These are phyloP conservation scores for Luvunga scandens DNA, from an alignment of 345 rosid genomes.

Conservation along the genomic window DNA sequence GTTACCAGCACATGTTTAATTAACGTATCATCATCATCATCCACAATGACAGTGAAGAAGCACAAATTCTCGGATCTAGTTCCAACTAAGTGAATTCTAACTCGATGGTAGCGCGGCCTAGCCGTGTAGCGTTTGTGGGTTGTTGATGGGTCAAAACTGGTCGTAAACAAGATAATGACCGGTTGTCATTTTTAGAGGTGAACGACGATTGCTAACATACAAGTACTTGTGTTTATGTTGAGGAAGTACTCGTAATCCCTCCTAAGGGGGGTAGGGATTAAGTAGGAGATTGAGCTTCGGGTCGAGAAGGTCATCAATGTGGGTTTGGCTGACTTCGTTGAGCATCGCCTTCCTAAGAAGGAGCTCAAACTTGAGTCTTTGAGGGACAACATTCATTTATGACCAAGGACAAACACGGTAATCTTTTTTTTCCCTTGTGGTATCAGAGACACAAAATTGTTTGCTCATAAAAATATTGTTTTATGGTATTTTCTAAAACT, in stretches of 20 bases:
- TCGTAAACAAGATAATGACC: slow-evolving; percentile 79
- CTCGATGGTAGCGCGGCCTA: slow-evolving; percentile 72
- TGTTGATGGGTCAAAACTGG: slow-evolving; percentile 91
- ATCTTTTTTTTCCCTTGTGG: too few relatives aligned
- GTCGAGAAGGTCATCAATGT: slow-evolving; percentile 58
- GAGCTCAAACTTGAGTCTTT: slow-evolving; percentile 72
- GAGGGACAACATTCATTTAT: slow-evolving; percentile 76
- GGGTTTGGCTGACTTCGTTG: slow-evolving; percentile 59
- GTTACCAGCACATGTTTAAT: too few relatives aligned
- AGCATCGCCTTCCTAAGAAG: slow-evolving; percentile 79
- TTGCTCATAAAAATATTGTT: too few relatives aligned
- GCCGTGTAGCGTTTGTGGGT: slow-evolving; percentile 61
- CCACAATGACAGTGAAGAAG: slow-evolving; percentile 21
- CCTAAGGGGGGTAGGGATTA: slow-evolving; percentile 54
- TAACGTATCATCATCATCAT: too few relatives aligned
- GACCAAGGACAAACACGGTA: slow-evolving; percentile 78
- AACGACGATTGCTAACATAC: slow-evolving; percentile 83
- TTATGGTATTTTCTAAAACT: too few relatives aligned
- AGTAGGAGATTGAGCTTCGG: slow-evolving; percentile 81
- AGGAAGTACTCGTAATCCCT: slow-evolving; percentile 63
- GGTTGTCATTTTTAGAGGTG: slow-evolving; percentile 79
- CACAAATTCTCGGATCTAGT: slow-evolving; percentile 67
- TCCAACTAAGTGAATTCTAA: slow-evolving; percentile 51
- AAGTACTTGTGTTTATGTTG: slow-evolving; percentile 77
- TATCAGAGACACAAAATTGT: too few relatives aligned